These are phyloP conservation scores for Aspergillus thermomutatus DNA, from an alignment of 2,329 filamentous ascomycete genomes.

Conservation along the genomic window DNA sequence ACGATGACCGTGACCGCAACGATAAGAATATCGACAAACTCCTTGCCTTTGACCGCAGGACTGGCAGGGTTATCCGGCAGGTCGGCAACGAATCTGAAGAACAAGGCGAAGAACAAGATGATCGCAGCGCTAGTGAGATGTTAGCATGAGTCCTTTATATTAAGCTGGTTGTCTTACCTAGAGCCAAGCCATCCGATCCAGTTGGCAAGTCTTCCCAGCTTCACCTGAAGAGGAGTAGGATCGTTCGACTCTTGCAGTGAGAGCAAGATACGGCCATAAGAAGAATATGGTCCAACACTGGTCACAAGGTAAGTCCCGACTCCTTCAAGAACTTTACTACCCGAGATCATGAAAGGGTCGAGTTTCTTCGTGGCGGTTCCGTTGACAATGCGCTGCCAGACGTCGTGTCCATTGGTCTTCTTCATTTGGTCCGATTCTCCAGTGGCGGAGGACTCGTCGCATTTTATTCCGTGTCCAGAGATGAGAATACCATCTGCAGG, in stretches of 20 bases:
- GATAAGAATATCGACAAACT: slow-evolving; percentile 73
- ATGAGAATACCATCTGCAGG: slow-evolving; percentile 70
- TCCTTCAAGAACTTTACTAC: slow-evolving; percentile 72
- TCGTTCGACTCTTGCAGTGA: slow-evolving; percentile 70
- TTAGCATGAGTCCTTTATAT: slow-evolving; percentile 8
- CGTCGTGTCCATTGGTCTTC: slow-evolving; percentile 61
- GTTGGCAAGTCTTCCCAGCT: slow-evolving; percentile 70
- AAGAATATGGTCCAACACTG: slow-evolving; percentile 69
- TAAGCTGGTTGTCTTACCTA: slow-evolving; percentile 38
- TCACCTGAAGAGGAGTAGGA: slow-evolving; percentile 72
- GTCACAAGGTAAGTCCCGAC: slow-evolving; percentile 73
- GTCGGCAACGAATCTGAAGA: slow-evolving; percentile 77
- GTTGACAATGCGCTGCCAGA: slow-evolving; percentile 54
- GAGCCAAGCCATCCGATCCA: slow-evolving; percentile 77
- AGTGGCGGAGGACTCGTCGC: slow-evolving; percentile 70
- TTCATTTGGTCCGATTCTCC: slow-evolving; percentile 71
- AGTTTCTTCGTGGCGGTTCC: slow-evolving; percentile 54
- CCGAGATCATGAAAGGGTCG: slow-evolving; percentile 77
- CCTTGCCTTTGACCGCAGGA: slow-evolving; percentile 72
- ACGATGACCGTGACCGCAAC: slow-evolving; percentile 77
- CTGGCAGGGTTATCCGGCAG: slow-evolving; percentile 54
- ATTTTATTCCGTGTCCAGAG: slow-evolving; percentile 63
- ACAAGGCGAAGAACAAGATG: slow-evolving; percentile 76
- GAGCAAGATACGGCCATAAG: slow-evolving; percentile 73
- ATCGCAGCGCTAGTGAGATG: slow-evolving; percentile 54